Conservation (phyloP, 352 stramenopile species). For the Pythium pyrilobum region DNA sequence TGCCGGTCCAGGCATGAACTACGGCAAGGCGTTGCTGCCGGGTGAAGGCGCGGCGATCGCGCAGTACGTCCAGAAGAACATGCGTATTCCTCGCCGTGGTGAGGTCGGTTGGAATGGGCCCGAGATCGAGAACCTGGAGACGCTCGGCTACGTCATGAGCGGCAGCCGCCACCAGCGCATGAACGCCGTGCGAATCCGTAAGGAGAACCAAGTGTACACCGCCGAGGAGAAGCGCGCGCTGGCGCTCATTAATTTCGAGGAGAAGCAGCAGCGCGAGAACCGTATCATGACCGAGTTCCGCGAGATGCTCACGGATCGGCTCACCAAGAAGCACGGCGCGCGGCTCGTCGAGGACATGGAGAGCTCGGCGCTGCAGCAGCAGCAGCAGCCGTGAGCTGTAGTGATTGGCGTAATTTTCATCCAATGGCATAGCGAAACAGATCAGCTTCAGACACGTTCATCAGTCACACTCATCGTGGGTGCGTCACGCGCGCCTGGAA, state of each 20-base stretch:
- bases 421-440: constrained; percentile 3
- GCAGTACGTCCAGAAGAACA: constrained; percentile 98
- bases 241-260: constrained; percentile 98
- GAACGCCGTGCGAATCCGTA: constrained; percentile 98
- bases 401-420: constrained; percentile 3
- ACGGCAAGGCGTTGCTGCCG: constrained; percentile 91
- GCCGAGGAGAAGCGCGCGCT: constrained; percentile 98
- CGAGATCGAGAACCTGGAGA: constrained; percentile 97
- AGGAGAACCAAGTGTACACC: constrained; percentile 99
- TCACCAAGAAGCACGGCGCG: constrained; percentile 87
- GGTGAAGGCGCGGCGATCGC: constrained; percentile 95
- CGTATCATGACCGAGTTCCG: constrained; percentile 97
- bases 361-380: constrained; percentile 47
- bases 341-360: constrained; percentile 85
- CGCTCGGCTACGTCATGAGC: constrained; percentile 95
- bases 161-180: constrained; percentile 97
- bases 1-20: constrained; percentile 62
- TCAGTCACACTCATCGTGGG: neutral
- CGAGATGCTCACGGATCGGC: constrained; percentile 85
- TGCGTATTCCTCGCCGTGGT: constrained; percentile 97
- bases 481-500: too few relatives aligned
- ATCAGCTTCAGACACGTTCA: neutral
- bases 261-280: constrained; percentile 98
- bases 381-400: constrained; percentile 15
- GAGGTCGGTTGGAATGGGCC: constrained; percentile 96